Base-by-base conservation (phyloP, 2,329 filamentous ascomycete species). In the Calcarisporium arbuscula region DNA sequence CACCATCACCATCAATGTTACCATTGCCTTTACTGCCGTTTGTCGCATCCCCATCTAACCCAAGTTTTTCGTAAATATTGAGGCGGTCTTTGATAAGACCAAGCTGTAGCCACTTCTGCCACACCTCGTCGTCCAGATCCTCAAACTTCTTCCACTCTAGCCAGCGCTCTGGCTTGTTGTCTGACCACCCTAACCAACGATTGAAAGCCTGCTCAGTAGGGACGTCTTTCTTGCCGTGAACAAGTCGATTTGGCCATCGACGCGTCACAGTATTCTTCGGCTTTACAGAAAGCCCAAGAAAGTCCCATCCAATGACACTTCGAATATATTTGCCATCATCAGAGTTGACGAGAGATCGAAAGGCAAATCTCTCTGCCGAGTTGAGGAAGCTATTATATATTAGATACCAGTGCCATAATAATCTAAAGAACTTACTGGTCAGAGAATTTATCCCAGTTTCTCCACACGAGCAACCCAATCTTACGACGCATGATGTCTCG, bases 81-180 rank as follows among this genome's bases (percentile, higher is more conserved):
- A n/a, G n/a, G n/a, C n/a, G n/a, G n/a, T n/a, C n/a, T n/a, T n/a
- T n/a, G n/a, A n/a, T n/a, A n/a, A n/a, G n/a, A 10, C 19, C 34
- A 16, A 36, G 8, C 6, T n/a, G n/a, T 28, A 36, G 7, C 19
- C 32, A 38, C n/a, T 15, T 27, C 0, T 6, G 5, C 35, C 35
- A 43, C 4, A 29, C 25, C 4, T 28, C 11, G 3, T 12, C n/a
- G 4, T 11, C 8, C 4, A 39, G 12, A n/a, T 51, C 49, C 5
- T n/a, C 18, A 11, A 28, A 18, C 18, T 36, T 48, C 16, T 41
- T 47, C 52, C 52, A 55, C 33, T 55, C 52, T 5, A 55, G 29
- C 50, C 50, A 54, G 29, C 45, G 42, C 15, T 41, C 30, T 4
- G 50, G 47, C 18, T 23, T 36, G 11, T 25, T 28, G 30, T 43